A percentile compares a stretch with the other conserved stretches of the same genome.
Evolutionary conservation across 768 basidiomycete genomes (phyloP).

Genomic region (Serendipita sp.): DNA sequence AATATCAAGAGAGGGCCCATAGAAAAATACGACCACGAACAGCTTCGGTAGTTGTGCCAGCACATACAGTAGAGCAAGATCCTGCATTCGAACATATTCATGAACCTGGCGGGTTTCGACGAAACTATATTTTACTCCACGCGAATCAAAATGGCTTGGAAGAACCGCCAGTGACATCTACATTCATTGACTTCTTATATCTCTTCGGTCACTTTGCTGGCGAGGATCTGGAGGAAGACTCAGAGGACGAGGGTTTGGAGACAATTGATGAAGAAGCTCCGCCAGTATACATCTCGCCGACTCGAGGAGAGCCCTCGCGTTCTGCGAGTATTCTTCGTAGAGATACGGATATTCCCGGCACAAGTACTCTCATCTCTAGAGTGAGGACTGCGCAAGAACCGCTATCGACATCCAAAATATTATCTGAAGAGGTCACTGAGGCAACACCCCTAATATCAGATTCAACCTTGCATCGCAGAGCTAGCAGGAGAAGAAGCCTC

Average conservation of each 20-base stretch:
- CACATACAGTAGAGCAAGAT: constrained; percentile 27
- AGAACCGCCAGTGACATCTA: constrained; percentile 22
- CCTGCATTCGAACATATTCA: constrained; percentile 86
- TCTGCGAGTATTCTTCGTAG: background rate
- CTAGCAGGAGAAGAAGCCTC: constrained; percentile 26
- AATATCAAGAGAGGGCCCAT: constrained; percentile 71
- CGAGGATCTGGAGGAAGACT: constrained; percentile 71
- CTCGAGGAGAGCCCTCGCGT: constrained; percentile 8
- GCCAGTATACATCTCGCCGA: background rate
- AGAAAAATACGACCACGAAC: constrained; percentile 35
- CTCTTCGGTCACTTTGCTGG: constrained; percentile 95
- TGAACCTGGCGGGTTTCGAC: constrained; percentile 85
- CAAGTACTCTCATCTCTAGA: background rate
- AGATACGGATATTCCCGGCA: background rate
- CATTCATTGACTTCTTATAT: constrained; percentile 82
- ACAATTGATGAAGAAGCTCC: constrained; percentile 33
- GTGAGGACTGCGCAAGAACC: background rate
- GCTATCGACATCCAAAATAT: background rate
- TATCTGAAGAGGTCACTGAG: constrained; percentile 12
- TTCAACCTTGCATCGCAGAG: constrained; percentile 21
- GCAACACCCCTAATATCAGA: constrained; percentile 16
- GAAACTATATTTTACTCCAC: constrained; percentile 66
- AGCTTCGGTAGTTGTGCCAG: constrained; percentile 10
- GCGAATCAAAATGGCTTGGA: constrained; percentile 49
- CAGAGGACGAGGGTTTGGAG: constrained; percentile 57